A percentile compares a stretch with the other conserved stretches of the same genome.
Evolutionary conservation across 2,329 filamentous ascomycete species (phyloP).

Genomic region (Cercospora zeae-maydis): DNA sequence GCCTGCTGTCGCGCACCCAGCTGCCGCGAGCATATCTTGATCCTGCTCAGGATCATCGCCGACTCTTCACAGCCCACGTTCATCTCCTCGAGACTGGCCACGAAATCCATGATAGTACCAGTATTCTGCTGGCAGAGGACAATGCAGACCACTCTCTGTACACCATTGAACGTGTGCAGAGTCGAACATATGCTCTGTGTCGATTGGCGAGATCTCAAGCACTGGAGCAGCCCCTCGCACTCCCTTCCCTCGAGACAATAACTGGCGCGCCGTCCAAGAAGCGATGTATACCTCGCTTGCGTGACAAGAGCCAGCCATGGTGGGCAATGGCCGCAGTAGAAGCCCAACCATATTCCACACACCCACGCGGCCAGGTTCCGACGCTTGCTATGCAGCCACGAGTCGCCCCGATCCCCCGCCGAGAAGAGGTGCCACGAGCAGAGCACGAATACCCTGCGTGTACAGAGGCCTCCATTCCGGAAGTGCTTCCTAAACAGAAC

Average conservation of each 20-base stretch:
- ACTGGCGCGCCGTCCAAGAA: conserved; percentile 30
- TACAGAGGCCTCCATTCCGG: not conserved
- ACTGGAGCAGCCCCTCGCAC: conserved; percentile 49
- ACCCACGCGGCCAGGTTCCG: not conserved
- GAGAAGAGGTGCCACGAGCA: not conserved
- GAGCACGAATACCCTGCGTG: not conserved
- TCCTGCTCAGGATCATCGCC: conserved; percentile 50
- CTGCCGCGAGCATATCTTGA: conserved; percentile 62
- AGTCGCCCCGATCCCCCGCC: not conserved
- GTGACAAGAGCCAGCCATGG: conserved; percentile 24
- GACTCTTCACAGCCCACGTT: conserved; percentile 60
- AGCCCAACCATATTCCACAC: not conserved
- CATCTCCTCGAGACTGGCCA: conserved; percentile 60
- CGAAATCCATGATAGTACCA: conserved; percentile 45
- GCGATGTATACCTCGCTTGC: conserved; percentile 14
- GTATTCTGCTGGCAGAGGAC: conserved; percentile 60
- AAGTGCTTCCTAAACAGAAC: not conserved
- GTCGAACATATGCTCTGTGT: conserved; percentile 63
- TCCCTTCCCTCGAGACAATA: conserved; percentile 32
- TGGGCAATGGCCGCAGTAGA: conserved; percentile 26
- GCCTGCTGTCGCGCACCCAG: conserved; percentile 57
- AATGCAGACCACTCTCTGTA: conserved; percentile 55
- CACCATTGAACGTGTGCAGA: conserved; percentile 62
- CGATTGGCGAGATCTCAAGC: conserved; percentile 66
- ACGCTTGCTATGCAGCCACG: not conserved